Conservation (phyloP, 371 early-diverging fungal species). For the Rhizopus microsporus region DNA sequence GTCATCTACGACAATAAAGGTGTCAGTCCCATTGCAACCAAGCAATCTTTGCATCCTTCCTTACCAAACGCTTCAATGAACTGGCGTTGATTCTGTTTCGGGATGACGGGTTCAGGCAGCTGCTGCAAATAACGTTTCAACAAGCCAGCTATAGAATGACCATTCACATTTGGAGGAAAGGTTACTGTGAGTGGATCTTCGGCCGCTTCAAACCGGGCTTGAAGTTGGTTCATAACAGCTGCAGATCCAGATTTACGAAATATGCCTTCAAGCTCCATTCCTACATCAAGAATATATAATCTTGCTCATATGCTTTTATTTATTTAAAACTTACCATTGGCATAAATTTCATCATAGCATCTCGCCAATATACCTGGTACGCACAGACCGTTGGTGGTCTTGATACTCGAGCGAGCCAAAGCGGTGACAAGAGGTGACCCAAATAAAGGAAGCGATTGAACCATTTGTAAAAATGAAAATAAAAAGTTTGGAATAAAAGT, state of each 20-base stretch:
- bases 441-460: constrained; percentile 14
- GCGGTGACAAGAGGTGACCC: constrained; percentile 20
- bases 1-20: constrained; percentile 15
- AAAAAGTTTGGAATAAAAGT: not conserved
- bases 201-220: constrained; percentile 21
- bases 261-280: constrained; percentile 29
- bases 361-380: constrained; percentile 19
- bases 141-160: constrained; percentile 46
- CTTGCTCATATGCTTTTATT: not conserved
- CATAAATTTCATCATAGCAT: constrained; percentile 19
- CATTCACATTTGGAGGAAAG: constrained; percentile 14
- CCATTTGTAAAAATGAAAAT: not conserved
- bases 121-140: constrained; percentile 58
- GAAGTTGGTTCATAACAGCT: constrained; percentile 27
- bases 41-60: not conserved
- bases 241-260: constrained; percentile 38
- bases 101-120: constrained; percentile 59
- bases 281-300: constrained; percentile 10
- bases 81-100: constrained; percentile 41
- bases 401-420: constrained; percentile 21
- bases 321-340: constrained; percentile 15
- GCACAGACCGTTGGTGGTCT: constrained; percentile 13
- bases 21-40: not conserved
- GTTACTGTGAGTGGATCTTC: constrained; percentile 16
- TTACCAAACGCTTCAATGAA: constrained; percentile 53